These are phyloP conservation scores for Arachnomyces sp. DNA, from an alignment of 2,329 filamentous ascomycete species.

Conservation along the genomic window DNA sequence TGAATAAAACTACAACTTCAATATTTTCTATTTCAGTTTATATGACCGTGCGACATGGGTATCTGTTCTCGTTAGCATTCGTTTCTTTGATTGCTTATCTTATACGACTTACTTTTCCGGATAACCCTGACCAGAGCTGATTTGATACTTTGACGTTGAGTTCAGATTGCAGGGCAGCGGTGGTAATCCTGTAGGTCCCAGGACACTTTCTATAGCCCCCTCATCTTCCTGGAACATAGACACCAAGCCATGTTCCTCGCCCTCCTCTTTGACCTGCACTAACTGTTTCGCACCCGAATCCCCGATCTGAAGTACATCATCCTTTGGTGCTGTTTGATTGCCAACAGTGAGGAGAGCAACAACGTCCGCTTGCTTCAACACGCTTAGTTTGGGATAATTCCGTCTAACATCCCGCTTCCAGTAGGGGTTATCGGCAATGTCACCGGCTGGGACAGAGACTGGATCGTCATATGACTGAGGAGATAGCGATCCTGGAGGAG, in stretches of 20 bases:
- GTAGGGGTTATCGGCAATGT: slow-evolving; percentile 87
- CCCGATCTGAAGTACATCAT: slow-evolving; percentile 66
- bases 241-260: slow-evolving; percentile 63
- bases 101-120: slow-evolving; percentile 52
- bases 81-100: not conserved
- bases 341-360: slow-evolving; percentile 80
- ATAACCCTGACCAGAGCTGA: slow-evolving; percentile 58
- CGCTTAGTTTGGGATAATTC: slow-evolving; percentile 70
- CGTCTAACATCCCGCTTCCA: slow-evolving; percentile 90
- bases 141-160: slow-evolving; percentile 54
- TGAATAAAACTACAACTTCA: too few species aligned
- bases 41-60: slow-evolving; percentile 40
- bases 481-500: slow-evolving; percentile 66
- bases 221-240: slow-evolving; percentile 60
- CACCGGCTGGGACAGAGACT: slow-evolving; percentile 73
- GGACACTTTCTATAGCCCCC: slow-evolving; percentile 47
- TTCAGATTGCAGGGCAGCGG: slow-evolving; percentile 73
- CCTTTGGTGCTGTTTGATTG: slow-evolving; percentile 70
- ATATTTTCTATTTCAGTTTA: too few species aligned
- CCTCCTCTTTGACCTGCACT: slow-evolving; percentile 67
- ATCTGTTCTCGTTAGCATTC: slow-evolving; percentile 24
- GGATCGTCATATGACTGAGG: slow-evolving; percentile 71
- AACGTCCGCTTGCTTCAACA: slow-evolving; percentile 75
- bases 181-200: slow-evolving; percentile 73
- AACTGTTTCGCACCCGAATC: slow-evolving; percentile 67